Evolutionary conservation across 495 filamentous ascomycete genomes (phyloP).

Genomic region (Rusavskia elegans): DNA sequence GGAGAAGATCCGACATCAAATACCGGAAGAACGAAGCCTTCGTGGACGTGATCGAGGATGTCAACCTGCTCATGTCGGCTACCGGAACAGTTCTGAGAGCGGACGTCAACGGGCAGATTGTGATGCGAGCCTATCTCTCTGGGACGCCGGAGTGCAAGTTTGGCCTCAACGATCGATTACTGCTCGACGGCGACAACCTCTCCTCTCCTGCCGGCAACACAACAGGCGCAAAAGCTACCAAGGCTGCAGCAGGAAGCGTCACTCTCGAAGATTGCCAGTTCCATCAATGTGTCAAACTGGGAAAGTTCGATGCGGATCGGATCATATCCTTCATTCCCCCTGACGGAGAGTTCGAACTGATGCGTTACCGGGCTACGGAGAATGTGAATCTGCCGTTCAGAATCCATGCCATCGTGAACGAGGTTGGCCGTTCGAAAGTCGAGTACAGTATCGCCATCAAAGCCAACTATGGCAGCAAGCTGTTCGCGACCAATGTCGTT

Average conservation of each 20-base stretch:
- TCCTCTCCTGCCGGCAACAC: constrained; percentile 50
- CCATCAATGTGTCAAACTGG: constrained; percentile 97
- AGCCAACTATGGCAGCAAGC: constrained; percentile 88
- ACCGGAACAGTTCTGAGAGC: constrained; percentile 88
- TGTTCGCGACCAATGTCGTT: constrained; percentile 97
- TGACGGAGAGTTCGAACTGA: constrained; percentile 97
- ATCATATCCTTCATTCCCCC: constrained; percentile 97
- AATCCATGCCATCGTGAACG: constrained; percentile 95
- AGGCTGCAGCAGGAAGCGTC: constrained; percentile 89
- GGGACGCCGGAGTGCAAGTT: constrained; percentile 99
- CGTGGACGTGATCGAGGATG: constrained; percentile 98
- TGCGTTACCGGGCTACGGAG: constrained; percentile 98
- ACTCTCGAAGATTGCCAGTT: constrained; percentile 98
- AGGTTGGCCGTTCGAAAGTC: constrained; percentile 92
- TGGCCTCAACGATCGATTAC: constrained; percentile 88
- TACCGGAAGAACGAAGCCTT: constrained; percentile 99
- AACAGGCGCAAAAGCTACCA: constrained; percentile 68
- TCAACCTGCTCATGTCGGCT: constrained; percentile 96
- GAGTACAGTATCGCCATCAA: constrained; percentile 97
- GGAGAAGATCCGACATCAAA: constrained; percentile 92
- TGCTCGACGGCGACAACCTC: constrained; percentile 66
- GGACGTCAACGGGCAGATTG: constrained; percentile 92
- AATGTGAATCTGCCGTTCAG: constrained; percentile 99
- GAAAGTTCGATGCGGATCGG: constrained; percentile 90
- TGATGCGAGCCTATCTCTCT: constrained; percentile 96